Conservation (phyloP, 345 rosid species). For the Salix viminalis region DNA sequence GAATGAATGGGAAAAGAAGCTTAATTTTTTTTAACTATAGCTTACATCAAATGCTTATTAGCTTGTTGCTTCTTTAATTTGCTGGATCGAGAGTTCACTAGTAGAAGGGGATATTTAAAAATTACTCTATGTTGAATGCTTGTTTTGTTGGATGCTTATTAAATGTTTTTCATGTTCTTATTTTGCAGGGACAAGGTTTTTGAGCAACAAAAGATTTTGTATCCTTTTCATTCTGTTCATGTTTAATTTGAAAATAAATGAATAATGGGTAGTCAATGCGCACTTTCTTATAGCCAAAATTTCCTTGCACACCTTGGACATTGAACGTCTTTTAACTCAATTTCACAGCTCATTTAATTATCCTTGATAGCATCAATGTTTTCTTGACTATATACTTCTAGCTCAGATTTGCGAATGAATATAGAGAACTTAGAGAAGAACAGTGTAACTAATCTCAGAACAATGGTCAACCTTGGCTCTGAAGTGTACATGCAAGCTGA, state of each 20-base stretch:
- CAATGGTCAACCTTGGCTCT: conserved; percentile 92
- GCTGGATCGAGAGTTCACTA: background rate
- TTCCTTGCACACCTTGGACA: background rate
- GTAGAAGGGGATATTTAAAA: background rate
- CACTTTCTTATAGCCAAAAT: background rate
- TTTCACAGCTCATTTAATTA: background rate
- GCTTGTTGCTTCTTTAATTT: background rate
- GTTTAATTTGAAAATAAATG: background rate
- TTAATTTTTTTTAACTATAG: background rate
- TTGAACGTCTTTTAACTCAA: background rate
- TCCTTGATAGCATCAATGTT: conserved; percentile 4
- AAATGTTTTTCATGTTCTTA: background rate
- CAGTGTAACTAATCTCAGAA: conserved; percentile 74
- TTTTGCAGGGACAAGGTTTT: conserved; percentile 84
- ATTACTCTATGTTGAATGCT: background rate
- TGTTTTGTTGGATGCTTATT: background rate
- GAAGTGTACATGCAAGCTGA: conserved; percentile 93
- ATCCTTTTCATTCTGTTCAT: conserved; percentile 45
- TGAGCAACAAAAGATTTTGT: conserved; percentile 73
- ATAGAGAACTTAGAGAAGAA: conserved; percentile 71
- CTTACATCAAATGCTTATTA: conserved; percentile 1
- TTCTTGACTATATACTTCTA: conserved; percentile 35
- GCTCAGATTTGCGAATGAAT: conserved; percentile 78
- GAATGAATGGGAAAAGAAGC: background rate
- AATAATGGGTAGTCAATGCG: background rate